Evolutionary conservation across 768 basidiomycete species (phyloP), one percentile per base, ranked within the genome.

Genomic region (Lentinula edodes): DNA sequence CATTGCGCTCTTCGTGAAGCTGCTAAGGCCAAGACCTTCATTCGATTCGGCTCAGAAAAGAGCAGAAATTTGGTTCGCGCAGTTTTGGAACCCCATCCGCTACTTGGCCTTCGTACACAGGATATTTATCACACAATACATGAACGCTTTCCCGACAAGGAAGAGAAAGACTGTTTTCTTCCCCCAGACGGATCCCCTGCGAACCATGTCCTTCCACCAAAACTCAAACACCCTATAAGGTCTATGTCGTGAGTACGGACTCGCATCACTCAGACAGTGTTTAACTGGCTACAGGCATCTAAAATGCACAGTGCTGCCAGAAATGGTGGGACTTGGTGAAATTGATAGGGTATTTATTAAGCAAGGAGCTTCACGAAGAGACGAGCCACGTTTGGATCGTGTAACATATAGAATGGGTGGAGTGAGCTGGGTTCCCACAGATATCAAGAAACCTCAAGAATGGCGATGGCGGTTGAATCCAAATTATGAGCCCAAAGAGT

Each of bases 281-380:
- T 39, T 39, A 39, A 39, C 38, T 39, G 3, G 13, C 10, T 39
- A 13, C 36, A 70, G 67, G 16, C 66, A 61, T 56, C 64, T 70
- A 28, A 70, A 70, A 55, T 16, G 18, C 2, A 59, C 64, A 4
- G 65, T 67, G 6, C 64, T 67, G 18, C 39, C 58, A 16, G 64
- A 66, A 35, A 61, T 68, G 35, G 32, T 62, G 41, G 15, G 48
- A 0, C 13, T 28, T 6, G 39, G 36, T 20, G 43, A 62, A 39
- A 32, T 61, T 7, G n/a, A 62, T 10, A 10, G 10, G 46, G 43
- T 58, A 3, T 23, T 20, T 36, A 46, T 57, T 7, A 43, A 32
- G 45, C 6, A 48, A 34, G 48, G 54, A 13, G 9, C 15, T 42
- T 0, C 18, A n/a, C 12, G 16, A 18, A 35, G 35, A 34, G 61